Conservation (phyloP, 2,329 filamentous ascomycete genomes). For the Elsinoe arachidis region DNA sequence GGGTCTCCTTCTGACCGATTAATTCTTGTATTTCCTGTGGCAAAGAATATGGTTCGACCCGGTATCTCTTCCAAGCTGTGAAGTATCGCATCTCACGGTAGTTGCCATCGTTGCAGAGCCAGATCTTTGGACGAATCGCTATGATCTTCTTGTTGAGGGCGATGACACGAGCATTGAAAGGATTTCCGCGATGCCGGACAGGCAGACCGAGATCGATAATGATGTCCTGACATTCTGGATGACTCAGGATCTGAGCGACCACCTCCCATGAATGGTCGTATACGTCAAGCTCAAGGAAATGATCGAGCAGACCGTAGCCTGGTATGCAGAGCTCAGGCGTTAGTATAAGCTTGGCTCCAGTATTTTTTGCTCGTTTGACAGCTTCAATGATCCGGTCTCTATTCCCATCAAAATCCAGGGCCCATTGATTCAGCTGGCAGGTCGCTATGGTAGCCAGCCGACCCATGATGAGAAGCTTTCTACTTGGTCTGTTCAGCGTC, state of each 20-base stretch:
- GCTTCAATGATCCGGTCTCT: slow-evolving; percentile 54
- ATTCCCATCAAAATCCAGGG: slow-evolving; percentile 58
- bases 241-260: slow-evolving; percentile 50
- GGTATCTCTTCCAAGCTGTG: slow-evolving; percentile 52
- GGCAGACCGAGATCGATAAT: slow-evolving; percentile 48
- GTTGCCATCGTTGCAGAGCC: slow-evolving; percentile 61
- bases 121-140: slow-evolving; percentile 63
- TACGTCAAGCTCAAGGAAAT: slow-evolving; percentile 42
- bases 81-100: slow-evolving; percentile 46
- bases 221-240: slow-evolving; percentile 55
- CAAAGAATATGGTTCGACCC: slow-evolving; percentile 57
- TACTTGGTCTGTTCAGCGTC: background rate
- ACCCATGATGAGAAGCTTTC: slow-evolving; percentile 21
- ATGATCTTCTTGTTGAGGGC: slow-evolving; percentile 58
- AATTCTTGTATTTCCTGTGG: slow-evolving; percentile 52
- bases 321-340: slow-evolving; percentile 43
- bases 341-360: slow-evolving; percentile 51
- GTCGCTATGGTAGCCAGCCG: slow-evolving; percentile 38
- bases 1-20: slow-evolving; percentile 47
- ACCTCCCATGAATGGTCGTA: slow-evolving; percentile 48
- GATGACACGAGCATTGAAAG: slow-evolving; percentile 60
- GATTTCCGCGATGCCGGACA: slow-evolving; percentile 52
- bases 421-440: slow-evolving; percentile 36
- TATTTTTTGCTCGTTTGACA: slow-evolving; percentile 51
- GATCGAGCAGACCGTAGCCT: slow-evolving; percentile 62